Conservation (phyloP, 2,329 filamentous ascomycete species). For the Pseudopyrenochaeta lycopersici region DNA sequence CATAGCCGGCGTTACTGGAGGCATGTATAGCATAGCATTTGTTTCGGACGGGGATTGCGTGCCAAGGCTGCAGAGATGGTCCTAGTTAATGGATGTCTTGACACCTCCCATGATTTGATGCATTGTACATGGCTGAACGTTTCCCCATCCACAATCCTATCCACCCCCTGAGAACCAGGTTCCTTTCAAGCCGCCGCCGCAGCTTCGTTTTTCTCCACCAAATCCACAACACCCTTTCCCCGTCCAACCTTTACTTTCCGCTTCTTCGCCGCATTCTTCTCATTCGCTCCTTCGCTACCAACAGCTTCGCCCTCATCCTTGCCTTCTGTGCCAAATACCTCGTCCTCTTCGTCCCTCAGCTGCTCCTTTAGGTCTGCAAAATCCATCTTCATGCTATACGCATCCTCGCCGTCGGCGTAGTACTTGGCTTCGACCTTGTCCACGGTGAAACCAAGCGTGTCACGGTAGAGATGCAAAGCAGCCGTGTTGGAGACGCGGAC, state of each 20-base stretch:
- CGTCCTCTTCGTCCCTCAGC: conserved; percentile 55
- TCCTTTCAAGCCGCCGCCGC: conserved; percentile 11
- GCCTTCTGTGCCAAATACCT: conserved; percentile 50
- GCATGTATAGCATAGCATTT: too few relatives aligned
- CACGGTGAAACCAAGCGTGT: conserved; percentile 53
- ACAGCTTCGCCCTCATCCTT: conserved; percentile 47
- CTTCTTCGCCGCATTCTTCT: conserved; percentile 40
- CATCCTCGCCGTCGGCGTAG: conserved; percentile 98
- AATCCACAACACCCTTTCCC: conserved; percentile 78
- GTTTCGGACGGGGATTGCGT: too few relatives aligned
- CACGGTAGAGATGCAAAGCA: conserved; percentile 89
- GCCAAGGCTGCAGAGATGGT: too few relatives aligned
- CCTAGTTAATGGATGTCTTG: too few relatives aligned
- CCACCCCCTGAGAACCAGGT: background rate
- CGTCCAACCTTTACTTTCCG: conserved; percentile 84
- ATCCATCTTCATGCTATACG: conserved; percentile 92
- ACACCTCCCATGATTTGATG: too few relatives aligned
- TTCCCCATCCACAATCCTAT: background rate
- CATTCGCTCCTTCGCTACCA: conserved; percentile 43
- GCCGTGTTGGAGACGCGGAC: conserved; percentile 94
- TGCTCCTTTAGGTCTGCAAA: conserved; percentile 67
- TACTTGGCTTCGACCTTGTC: conserved; percentile 78
- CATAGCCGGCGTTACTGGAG: too few relatives aligned
- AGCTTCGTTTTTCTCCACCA: conserved; percentile 75
- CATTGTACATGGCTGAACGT: background rate